A percentile compares a stretch with the other conserved stretches of the same genome.
Evolutionary conservation across 2,329 filamentous ascomycete species (phyloP).

Genomic region (Penicillium brevicompactum): DNA sequence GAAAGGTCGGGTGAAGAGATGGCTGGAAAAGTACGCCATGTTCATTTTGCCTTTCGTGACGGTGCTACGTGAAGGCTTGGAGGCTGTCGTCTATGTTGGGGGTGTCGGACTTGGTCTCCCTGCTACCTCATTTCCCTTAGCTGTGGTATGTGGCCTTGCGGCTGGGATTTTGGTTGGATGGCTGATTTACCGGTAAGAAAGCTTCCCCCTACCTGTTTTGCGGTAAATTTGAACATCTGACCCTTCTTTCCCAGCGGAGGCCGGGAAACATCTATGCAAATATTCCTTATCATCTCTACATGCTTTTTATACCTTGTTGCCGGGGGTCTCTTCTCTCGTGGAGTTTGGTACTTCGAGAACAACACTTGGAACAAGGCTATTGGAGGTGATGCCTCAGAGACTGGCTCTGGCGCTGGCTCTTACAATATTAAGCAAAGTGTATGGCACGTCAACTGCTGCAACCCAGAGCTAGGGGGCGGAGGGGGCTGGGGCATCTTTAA

Average conservation of each 20-base stretch:
- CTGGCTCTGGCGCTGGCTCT: conserved; percentile 69
- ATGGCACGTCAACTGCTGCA: conserved; percentile 87
- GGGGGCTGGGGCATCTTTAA: conserved; percentile 88
- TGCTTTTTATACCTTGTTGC: conserved; percentile 83
- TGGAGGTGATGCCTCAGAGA: conserved; percentile 58
- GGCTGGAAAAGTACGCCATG: conserved; percentile 79
- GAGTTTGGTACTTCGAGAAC: conserved; percentile 73
- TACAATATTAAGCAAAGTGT: conserved; percentile 78
- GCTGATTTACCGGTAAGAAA: conserved; percentile 72
- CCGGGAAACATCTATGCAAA: conserved; percentile 66
- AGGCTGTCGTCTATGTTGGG: conserved; percentile 83
- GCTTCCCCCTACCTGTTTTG: neutral
- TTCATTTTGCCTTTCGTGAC: conserved; percentile 85
- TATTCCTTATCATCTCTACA: conserved; percentile 80
- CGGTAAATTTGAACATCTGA: neutral
- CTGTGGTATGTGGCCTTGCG: conserved; percentile 70
- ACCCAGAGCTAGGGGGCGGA: conserved; percentile 68
- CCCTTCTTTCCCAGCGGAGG: conserved; percentile 52
- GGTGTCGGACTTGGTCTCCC: conserved; percentile 78
- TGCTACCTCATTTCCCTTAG: conserved; percentile 74
- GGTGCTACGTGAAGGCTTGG: conserved; percentile 81
- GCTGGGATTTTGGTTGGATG: conserved; percentile 71
- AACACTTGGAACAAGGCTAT: conserved; percentile 51
- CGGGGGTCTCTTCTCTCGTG: conserved; percentile 76
- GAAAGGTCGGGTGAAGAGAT: conserved; percentile 59